Evolutionary conservation across 2,329 filamentous ascomycete genomes (phyloP).

Genomic region (Fusarium bactridioides): DNA sequence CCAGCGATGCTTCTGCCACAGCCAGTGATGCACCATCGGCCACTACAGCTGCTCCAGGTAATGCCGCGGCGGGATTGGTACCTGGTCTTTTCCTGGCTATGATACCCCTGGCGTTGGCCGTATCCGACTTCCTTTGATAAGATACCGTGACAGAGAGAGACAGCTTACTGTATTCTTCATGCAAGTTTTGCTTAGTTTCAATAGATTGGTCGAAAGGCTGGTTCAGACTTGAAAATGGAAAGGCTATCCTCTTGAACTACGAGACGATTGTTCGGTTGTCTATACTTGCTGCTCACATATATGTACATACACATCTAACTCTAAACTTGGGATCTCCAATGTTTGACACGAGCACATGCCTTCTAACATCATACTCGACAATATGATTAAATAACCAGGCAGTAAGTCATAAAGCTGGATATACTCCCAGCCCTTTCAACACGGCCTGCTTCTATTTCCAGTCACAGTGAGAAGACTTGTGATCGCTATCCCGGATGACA

Average conservation of each 20-base stretch:
- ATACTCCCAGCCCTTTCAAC: neutral
- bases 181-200: neutral
- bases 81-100: constrained; percentile 11
- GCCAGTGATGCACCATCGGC: neutral
- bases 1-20: neutral
- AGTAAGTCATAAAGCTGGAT: neutral
- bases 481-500: neutral
- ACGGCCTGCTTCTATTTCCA: neutral
- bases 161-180: neutral
- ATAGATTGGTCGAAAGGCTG: neutral
- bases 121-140: neutral
- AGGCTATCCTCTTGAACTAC: rapidly evolving
- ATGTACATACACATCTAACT: neutral
- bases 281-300: neutral
- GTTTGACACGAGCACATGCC: rapidly evolving
- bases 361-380: neutral
- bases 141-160: neutral
- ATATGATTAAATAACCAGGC: neutral
- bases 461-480: neutral
- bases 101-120: constrained; percentile 6
- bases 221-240: neutral
- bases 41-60: constrained; percentile 7
- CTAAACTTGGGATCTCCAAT: neutral
- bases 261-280: neutral
- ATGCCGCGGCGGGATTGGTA: constrained; percentile 13